Conservation (phyloP, 2,329 filamentous ascomycete species). For the Colletotrichum limetticola region DNA sequence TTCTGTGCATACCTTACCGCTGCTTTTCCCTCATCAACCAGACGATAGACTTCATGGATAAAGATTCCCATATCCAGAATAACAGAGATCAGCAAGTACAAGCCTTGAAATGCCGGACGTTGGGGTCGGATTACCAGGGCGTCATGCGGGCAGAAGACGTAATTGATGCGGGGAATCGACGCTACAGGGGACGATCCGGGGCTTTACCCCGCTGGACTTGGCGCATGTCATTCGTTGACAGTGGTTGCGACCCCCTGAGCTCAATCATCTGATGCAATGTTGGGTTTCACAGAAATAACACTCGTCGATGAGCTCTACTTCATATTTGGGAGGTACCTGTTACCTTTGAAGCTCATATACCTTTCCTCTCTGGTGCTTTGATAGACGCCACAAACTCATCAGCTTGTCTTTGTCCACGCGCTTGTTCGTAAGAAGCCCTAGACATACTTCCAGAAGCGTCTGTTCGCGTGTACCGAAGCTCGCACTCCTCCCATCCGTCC, state of each 20-base stretch:
- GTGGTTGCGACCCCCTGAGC: background rate
- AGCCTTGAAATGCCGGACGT: conserved; percentile 4
- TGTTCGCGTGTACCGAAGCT: conserved; percentile 3
- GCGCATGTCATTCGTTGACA: conserved; percentile 27
- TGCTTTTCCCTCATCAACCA: background rate
- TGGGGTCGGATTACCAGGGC: background rate
- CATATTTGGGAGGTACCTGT: conserved; percentile 1
- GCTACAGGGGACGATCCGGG: background rate
- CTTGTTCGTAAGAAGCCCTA: background rate
- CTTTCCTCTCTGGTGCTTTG: background rate
- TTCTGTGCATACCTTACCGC: background rate
- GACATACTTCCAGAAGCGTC: background rate
- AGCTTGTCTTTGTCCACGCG: background rate
- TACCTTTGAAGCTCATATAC: background rate
- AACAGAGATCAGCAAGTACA: background rate
- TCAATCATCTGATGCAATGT: conserved; percentile 11
- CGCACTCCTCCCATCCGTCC: background rate
- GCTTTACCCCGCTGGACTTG: conserved; percentile 24
- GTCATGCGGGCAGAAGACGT: conserved; percentile 21
- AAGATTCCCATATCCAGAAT: background rate
- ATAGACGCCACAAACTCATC: background rate
- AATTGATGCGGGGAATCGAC: conserved; percentile 25
- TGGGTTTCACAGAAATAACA: conserved; percentile 14
- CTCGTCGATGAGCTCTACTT: background rate
- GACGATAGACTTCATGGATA: background rate